Conservation (phyloP, 768 basidiomycete genomes). For the Mycena haematopus region DNA sequence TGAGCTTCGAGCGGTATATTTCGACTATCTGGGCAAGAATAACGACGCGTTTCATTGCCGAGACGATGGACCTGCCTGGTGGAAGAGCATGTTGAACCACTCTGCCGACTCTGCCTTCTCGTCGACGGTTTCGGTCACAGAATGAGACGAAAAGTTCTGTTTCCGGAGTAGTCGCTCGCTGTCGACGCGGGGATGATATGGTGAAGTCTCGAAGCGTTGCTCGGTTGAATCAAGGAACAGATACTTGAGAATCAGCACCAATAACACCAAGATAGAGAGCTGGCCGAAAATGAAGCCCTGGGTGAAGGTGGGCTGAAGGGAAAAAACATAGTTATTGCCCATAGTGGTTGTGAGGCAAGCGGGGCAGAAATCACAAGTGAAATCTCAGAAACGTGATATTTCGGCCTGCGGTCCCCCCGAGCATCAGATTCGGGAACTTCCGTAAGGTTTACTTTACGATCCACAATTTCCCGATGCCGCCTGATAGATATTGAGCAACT, state of each 20-base stretch:
- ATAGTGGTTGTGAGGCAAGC: slow-evolving; percentile 38
- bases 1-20: slow-evolving; percentile 78
- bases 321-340: slow-evolving; percentile 68
- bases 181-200: slow-evolving; percentile 66
- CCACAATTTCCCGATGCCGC: no score
- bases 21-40: slow-evolving; percentile 61
- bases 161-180: slow-evolving; percentile 51
- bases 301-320: slow-evolving; percentile 89
- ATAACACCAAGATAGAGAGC: slow-evolving; percentile 80
- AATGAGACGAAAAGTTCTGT: slow-evolving; percentile 36
- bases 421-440: no score
- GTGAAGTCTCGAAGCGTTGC: slow-evolving; percentile 58
- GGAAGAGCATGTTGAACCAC: slow-evolving; percentile 89
- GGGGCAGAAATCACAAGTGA: no score
- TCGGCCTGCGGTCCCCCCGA: no score
- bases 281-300: slow-evolving; percentile 95
- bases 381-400: no score
- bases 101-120: slow-evolving; percentile 73
- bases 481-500: no score
- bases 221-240: slow-evolving; percentile 88
- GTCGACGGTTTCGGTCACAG: slow-evolving; percentile 32
- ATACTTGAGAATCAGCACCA: slow-evolving; percentile 87
- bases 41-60: slow-evolving; percentile 16
- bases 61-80: slow-evolving; percentile 62
- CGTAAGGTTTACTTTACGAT: no score